Conservation (phyloP, 768 basidiomycete genomes). For the Termitomyces sp. region DNA sequence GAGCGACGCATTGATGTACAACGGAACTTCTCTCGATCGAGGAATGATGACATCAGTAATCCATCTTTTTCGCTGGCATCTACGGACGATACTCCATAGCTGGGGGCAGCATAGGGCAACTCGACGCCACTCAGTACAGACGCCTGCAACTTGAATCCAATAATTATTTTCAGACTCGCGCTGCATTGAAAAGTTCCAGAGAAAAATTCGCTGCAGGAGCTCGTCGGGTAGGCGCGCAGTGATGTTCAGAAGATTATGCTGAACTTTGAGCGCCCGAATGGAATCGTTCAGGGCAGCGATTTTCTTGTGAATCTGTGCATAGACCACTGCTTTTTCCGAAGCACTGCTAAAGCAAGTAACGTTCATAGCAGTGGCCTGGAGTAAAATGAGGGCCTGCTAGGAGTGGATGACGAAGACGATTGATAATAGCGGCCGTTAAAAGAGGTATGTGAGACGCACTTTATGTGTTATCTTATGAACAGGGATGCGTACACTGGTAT, state of each 20-base stretch:
- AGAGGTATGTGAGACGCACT: no score
- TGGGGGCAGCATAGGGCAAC: background rate
- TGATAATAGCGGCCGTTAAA: no score
- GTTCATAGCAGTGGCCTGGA: background rate
- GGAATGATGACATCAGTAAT: background rate
- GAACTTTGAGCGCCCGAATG: background rate
- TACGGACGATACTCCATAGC: background rate
- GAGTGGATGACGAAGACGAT: no score
- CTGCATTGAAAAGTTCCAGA: background rate
- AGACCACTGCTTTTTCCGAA: background rate
- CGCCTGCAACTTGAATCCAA: background rate
- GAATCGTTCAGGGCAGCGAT: background rate
- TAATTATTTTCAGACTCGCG: background rate
- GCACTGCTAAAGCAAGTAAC: background rate
- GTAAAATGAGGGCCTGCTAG: no score
- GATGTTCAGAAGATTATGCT: background rate
- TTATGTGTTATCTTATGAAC: no score
- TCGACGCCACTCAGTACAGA: background rate
- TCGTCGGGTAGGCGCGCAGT: background rate
- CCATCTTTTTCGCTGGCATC: background rate
- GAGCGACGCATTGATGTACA: background rate
- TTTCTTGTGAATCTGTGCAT: background rate
- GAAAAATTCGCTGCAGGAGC: background rate
- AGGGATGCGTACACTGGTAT: no score
- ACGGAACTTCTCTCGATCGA: background rate